Evolutionary conservation across 768 basidiomycete species (phyloP).

Genomic region (Termitomyces sp.): DNA sequence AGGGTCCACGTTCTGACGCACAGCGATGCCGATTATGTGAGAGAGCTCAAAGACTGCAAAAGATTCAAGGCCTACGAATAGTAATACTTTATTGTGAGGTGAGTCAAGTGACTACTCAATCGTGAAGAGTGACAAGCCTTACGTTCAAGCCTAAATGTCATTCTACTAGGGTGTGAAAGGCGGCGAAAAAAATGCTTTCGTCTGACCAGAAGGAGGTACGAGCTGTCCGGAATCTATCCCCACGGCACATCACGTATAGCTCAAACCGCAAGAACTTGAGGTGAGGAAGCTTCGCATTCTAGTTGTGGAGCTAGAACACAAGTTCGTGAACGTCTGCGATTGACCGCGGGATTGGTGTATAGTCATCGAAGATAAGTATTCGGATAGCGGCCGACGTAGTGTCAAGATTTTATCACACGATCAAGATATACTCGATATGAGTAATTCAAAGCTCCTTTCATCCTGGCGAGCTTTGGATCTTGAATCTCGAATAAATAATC

Average conservation of each 20-base stretch:
- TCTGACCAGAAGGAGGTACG: not conserved
- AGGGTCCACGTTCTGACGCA: not conserved
- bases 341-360: not conserved
- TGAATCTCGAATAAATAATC: not conserved
- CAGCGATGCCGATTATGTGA: not conserved
- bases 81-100: not conserved
- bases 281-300: not conserved
- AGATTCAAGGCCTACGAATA: not conserved
- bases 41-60: not conserved
- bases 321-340: not conserved
- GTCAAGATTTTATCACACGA: not conserved
- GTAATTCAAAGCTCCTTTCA: not conserved
- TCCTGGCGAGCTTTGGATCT: not conserved
- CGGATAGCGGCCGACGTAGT: not conserved
- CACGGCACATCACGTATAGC: not conserved
- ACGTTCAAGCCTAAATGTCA: not conserved
- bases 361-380: not conserved
- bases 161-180: too few relatives aligned
- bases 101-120: not conserved
- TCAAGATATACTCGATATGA: not conserved
- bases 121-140: not conserved
- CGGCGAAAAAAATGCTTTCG: not conserved
- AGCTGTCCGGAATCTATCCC: not conserved
- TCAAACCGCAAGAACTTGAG: too few relatives aligned
- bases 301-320: not conserved